phyloP scores from a whole-genome alignment of 306 rosid genomes.

The Morella rubra region DNA sequence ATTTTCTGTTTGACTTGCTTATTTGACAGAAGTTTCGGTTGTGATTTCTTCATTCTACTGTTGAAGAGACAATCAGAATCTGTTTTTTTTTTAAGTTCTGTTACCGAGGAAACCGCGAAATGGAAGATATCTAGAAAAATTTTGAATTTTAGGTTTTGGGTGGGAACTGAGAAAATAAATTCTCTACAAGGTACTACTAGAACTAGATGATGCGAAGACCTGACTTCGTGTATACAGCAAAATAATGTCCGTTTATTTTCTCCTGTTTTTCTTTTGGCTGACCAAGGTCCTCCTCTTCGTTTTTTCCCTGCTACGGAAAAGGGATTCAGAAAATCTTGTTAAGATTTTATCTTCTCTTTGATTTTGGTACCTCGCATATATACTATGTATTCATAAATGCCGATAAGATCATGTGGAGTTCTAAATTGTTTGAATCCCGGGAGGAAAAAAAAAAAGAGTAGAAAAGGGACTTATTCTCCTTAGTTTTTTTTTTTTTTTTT shows the following conservation, averaged over 20 bases:
- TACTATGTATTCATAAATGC: too few relatives aligned
- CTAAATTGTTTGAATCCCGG: too few relatives aligned
- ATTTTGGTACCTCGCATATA: too few relatives aligned
- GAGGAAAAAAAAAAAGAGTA: too few relatives aligned
- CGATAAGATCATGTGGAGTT: too few relatives aligned
- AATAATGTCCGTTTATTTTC: not conserved
- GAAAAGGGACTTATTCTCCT: too few relatives aligned
- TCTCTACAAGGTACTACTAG: not conserved
- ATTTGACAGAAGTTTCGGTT: not conserved
- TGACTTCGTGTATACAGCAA: not conserved
- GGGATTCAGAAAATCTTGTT: not conserved
- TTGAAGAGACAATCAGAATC: not conserved
- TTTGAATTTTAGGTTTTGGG: not conserved
- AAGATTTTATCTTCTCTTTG: not conserved
- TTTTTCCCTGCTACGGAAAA: not conserved
- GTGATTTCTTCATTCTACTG: not conserved
- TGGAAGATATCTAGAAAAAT: not conserved
- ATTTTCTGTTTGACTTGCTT: not conserved
- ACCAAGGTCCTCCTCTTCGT: not conserved
- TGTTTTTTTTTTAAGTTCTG: not conserved
- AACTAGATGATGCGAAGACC: not conserved
- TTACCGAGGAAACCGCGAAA: not conserved
- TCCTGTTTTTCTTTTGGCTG: not conserved
- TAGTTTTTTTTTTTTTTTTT: too few relatives aligned
- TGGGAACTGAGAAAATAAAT: not conserved